These are phyloP conservation scores for Termitomyces heimii DNA, from an alignment of 768 basidiomycete genomes.

Conservation along the genomic window DNA sequence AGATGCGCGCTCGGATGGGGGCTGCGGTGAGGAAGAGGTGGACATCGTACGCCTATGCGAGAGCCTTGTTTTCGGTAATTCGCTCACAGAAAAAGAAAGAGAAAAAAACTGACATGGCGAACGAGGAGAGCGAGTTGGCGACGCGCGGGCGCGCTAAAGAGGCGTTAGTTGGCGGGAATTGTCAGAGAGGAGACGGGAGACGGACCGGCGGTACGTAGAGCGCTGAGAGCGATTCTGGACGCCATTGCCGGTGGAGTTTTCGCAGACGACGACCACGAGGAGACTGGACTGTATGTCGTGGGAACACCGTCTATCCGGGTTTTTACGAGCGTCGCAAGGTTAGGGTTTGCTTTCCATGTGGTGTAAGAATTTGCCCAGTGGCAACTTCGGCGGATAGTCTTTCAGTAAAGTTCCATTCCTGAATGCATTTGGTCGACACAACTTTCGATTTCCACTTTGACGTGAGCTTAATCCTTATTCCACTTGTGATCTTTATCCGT, in stretches of 20 bases:
- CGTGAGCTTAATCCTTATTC: too few species aligned
- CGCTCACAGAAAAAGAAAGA: constrained; percentile 17
- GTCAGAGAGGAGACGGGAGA: background rate
- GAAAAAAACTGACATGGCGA: constrained; percentile 34
- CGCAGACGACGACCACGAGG: constrained; percentile 23
- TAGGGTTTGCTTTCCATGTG: constrained; percentile 18
- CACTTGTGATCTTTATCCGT: too few species aligned
- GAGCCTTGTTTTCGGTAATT: background rate
- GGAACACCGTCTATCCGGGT: constrained; percentile 28
- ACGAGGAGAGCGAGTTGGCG: constrained; percentile 33
- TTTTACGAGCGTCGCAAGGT: constrained; percentile 29
- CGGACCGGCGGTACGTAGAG: constrained; percentile 58
- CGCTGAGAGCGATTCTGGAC: constrained; percentile 64
- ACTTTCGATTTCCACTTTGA: too few species aligned
- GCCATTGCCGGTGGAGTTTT: constrained; percentile 41
- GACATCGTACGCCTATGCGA: constrained; percentile 57
- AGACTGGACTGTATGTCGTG: constrained; percentile 19
- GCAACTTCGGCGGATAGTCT: too few species aligned
- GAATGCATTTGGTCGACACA: too few species aligned
- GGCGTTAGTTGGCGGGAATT: background rate
- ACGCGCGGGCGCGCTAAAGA: constrained; percentile 48
- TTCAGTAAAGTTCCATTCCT: too few species aligned
- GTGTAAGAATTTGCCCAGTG: too few species aligned
- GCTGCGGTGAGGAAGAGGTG: constrained; percentile 44
- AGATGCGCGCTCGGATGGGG: constrained; percentile 84